A percentile compares a stretch with the other conserved stretches of the same genome.
These are phyloP conservation scores for Cordyceps pruinosa DNA, from an alignment of 2,329 filamentous ascomycete species.

Conservation along the genomic window DNA sequence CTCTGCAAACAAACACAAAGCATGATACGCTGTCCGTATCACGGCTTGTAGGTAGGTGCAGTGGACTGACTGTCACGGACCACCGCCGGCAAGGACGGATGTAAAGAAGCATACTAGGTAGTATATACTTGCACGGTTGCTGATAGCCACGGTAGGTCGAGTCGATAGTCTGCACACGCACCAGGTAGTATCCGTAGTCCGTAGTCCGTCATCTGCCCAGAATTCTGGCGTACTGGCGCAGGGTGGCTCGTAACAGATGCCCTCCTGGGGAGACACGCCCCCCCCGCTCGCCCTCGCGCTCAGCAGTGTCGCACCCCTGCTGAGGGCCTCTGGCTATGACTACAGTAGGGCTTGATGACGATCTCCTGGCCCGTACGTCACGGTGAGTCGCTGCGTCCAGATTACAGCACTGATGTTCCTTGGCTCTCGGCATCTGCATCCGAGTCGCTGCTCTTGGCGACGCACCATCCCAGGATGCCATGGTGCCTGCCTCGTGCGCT, in stretches of 20 bases:
- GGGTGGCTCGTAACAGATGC: not conserved
- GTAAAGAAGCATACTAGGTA: slow-evolving; percentile 1
- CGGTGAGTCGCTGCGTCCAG: slow-evolving; percentile 3
- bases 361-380: slow-evolving; percentile 11
- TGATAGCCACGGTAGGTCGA: not conserved
- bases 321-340: too few species aligned
- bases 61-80: not conserved
- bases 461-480: not conserved
- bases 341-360: not conserved
- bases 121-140: not conserved
- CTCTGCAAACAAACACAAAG: not conserved
- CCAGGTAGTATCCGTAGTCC: not conserved
- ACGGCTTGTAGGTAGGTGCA: not conserved
- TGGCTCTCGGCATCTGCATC: slow-evolving; percentile 14
- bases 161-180: not conserved
- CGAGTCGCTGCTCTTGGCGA: slow-evolving; percentile 11
- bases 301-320: not conserved
- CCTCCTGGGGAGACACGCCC: not conserved
- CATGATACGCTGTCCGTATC: slow-evolving; percentile 1
- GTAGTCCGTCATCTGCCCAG: too few species aligned
- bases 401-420: not conserved
- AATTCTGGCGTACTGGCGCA: too few species aligned
- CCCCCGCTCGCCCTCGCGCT: slow-evolving; percentile 6
- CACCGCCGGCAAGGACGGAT: not conserved
- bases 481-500: not conserved